Base-by-base conservation (phyloP, 2,329 filamentous ascomycete species). In the Colletotrichum gloeosporioides region DNA sequence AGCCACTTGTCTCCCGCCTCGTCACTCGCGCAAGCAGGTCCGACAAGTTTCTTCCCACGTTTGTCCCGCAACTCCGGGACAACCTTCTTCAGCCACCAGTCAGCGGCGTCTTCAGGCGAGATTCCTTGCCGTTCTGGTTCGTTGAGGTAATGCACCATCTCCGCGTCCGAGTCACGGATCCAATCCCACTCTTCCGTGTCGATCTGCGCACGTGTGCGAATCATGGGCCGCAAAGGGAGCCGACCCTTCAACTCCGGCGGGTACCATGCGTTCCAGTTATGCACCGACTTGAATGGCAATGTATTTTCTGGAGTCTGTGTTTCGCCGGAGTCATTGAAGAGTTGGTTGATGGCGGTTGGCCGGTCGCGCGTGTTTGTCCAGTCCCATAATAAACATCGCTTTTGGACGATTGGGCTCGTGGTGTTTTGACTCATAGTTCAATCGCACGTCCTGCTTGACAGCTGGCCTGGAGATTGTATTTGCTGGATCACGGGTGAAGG, bases 61-160 rank as follows among this genome's bases (percentile, higher is more conserved):
- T 61, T 49, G 10, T 36, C 36, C 12, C 69, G 59, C 69, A 75
- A 27, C 49, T 72, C 65, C 71, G 82, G 80, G 66, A 87, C 78
- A 76, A 88, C 83, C 68, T 85, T 82, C 16, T 82, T 78, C 55
- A 78, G 78, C 86, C 86, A 89, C 71, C 83, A 79, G 12, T 83
- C 79, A 8, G 83, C 85, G 10, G 87, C 87, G 69, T 84, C 79
- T 73, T 83, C 78, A 2, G 80, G 79, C 22, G 78, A 82, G 22
- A 85, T 82, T 16, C 82, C 82, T 65, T 81, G 80, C 36, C 85
- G 82, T 75, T 88, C 86, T 8, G 87, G 87, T 79, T 88, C 87
- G 78, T 88, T 88, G 83, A 87, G 85, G 77, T 84, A 88, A 76
- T 87, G 85, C 13, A 88, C 82, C 36, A 87, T 82, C n/a, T 79